Percentiles rank a stretch among this genome's conserved stretches.
Evolutionary conservation across 2,329 filamentous ascomycete species (phyloP).

Genomic region (Alternaria burnsii): DNA sequence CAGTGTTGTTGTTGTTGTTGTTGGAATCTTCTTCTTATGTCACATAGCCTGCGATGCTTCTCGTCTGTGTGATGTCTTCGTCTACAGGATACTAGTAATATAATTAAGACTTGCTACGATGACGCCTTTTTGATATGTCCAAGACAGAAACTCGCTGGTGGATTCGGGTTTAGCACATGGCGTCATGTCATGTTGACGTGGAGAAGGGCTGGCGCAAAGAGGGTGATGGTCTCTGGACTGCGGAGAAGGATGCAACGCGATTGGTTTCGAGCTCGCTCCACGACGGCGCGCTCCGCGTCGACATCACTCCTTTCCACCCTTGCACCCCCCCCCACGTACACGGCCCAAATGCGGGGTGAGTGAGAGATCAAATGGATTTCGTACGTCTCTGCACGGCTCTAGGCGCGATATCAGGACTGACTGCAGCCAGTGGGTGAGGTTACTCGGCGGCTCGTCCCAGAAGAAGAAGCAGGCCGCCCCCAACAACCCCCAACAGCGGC

Average conservation of each 20-base stretch:
- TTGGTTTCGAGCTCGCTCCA: constrained; percentile 21
- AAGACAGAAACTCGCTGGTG: neutral
- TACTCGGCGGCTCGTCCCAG: constrained; percentile 65
- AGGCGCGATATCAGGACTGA: constrained; percentile 25
- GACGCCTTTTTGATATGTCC: neutral
- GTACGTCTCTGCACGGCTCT: constrained; percentile 19
- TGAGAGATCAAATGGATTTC: constrained; percentile 38
- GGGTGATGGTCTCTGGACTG: constrained; percentile 2
- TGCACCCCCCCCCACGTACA: constrained; percentile 30
- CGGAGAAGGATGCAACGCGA: constrained; percentile 19
- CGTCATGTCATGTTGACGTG: neutral
- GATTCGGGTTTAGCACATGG: neutral
- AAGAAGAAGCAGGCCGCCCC: constrained; percentile 62
- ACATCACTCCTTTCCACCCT: constrained; percentile 27
- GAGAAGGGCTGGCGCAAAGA: neutral
- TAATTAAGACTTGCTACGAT: neutral
- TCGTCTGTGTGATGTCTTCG: neutral
- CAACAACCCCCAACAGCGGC: constrained; percentile 67
- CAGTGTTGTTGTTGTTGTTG: neutral
- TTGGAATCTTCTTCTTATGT: neutral
- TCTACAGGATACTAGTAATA: neutral
- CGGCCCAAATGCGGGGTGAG: constrained; percentile 36
- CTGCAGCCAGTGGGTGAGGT: constrained; percentile 63
- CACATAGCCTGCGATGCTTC: neutral
- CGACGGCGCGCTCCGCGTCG: constrained; percentile 21